Conservation (phyloP, 257 asterid species). For the Nicotiana otophora region DNA sequence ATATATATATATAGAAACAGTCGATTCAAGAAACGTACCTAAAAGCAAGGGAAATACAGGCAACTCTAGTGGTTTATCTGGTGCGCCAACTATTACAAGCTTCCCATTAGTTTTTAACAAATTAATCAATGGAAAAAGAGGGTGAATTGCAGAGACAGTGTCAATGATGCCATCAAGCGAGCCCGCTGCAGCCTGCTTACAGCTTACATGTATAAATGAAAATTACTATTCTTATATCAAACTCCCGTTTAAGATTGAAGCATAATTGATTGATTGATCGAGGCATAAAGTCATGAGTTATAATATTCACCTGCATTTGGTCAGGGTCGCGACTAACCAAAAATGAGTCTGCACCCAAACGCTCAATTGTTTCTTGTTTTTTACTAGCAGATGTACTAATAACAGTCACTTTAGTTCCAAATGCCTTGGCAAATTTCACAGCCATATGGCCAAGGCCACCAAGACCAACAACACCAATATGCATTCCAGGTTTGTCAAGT, state of each 20-base stretch:
- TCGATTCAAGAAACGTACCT: slow-evolving; percentile 9
- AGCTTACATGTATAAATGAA: not conserved
- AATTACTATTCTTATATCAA: not conserved
- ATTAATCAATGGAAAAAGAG: slow-evolving; percentile 16
- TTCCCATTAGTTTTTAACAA: slow-evolving; percentile 21
- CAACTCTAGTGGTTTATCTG: slow-evolving; percentile 25
- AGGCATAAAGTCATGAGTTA: too few relatives aligned
- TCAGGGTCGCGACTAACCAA: slow-evolving; percentile 13
- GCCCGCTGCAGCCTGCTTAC: slow-evolving; percentile 5
- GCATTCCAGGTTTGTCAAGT: slow-evolving; percentile 21
- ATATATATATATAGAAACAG: not conserved
- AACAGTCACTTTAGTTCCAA: slow-evolving; percentile 19
- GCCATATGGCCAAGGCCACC: slow-evolving; percentile 30
- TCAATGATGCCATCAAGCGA: slow-evolving; percentile 24
- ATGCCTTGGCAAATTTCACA: slow-evolving; percentile 26
- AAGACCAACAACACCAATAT: slow-evolving; percentile 26
- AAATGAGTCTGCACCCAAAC: slow-evolving; percentile 15
- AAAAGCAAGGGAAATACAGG: slow-evolving; percentile 24
- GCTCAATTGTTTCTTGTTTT: slow-evolving; percentile 16
- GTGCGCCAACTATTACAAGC: slow-evolving; percentile 19
- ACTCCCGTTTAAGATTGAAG: not conserved
- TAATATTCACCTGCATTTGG: slow-evolving; percentile 11
- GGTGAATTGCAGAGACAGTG: slow-evolving; percentile 22
- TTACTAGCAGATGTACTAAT: slow-evolving; percentile 24
- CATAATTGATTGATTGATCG: not conserved